Conservation (phyloP, 164 flowering plant species). For the Umbellularia californica region DNA sequence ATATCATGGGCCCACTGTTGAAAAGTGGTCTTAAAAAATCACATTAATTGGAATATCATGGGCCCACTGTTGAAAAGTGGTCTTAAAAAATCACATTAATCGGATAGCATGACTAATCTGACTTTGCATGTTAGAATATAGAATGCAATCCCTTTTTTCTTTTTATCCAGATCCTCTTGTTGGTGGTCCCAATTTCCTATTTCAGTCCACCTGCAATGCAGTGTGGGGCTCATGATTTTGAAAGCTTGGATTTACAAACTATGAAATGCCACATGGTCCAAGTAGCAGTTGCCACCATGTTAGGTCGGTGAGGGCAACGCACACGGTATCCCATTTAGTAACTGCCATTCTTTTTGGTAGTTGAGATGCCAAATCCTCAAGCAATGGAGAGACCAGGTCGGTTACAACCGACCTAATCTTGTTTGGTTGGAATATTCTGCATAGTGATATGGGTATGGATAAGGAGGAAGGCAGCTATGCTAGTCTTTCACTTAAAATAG, state of each 20-base stretch:
- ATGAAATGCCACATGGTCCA: background rate
- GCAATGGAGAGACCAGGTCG: too few relatives aligned
- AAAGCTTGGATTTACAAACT: too few relatives aligned
- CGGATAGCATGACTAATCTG: background rate
- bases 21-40: background rate
- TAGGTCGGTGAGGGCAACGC: background rate
- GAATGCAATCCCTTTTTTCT: too few relatives aligned
- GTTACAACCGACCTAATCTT: too few relatives aligned
- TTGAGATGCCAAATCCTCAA: too few relatives aligned
- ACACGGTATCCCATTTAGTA: too few relatives aligned
- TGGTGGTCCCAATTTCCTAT: background rate
- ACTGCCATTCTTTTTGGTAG: too few relatives aligned
- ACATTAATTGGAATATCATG: background rate
- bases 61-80: background rate
- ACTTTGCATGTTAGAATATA: background rate
- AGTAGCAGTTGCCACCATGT: background rate
- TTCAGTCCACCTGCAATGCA: background rate
- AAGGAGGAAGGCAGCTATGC: too few relatives aligned
- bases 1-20: background rate
- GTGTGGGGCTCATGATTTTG: background rate
- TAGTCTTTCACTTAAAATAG: too few relatives aligned
- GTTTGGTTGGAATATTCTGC: too few relatives aligned
- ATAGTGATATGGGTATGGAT: too few relatives aligned
- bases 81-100: too few relatives aligned
- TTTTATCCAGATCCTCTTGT: background rate